These are phyloP conservation scores for Stentor roeselii DNA, from an alignment of 73 alveolate species.

Conservation along the genomic window DNA sequence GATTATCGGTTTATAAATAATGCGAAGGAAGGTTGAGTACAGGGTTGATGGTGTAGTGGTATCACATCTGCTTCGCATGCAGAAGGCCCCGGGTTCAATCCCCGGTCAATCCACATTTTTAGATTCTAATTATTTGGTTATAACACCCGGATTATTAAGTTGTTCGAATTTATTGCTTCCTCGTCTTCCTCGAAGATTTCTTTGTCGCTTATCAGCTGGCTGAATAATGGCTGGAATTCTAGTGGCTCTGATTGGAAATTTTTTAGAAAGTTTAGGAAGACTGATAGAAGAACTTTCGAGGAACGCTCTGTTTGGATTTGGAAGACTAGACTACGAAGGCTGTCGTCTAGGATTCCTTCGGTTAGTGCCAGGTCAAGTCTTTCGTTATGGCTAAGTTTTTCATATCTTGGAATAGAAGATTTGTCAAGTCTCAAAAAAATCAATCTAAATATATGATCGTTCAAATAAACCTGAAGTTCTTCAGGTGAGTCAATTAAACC, in stretches of 20 bases:
- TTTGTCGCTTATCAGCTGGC: background rate
- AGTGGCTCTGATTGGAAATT: background rate
- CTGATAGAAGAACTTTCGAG: background rate
- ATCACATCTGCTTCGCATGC: too few species aligned
- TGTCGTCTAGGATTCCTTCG: background rate
- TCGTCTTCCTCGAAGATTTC: conserved; percentile 5
- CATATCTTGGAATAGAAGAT: background rate
- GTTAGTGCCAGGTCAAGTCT: conserved; percentile 24
- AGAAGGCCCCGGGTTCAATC: too few species aligned
- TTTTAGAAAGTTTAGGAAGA: background rate
- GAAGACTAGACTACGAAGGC: background rate
- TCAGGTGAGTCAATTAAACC: background rate
- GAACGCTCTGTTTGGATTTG: background rate
- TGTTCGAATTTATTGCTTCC: background rate
- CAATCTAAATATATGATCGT: background rate
- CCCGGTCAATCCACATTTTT: too few species aligned
- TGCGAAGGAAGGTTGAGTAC: too few species aligned
- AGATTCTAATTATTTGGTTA: too few species aligned
- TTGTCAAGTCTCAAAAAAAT: background rate
- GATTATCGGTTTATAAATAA: too few species aligned
- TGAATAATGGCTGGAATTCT: background rate
- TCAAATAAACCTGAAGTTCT: background rate
- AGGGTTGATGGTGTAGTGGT: too few species aligned
- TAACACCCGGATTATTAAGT: background rate
- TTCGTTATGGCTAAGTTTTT: background rate